A percentile compares a stretch with the other conserved stretches of the same genome.
Conservation (phyloP, 78 protist species). For the Planoprotostelium fungivorum region DNA sequence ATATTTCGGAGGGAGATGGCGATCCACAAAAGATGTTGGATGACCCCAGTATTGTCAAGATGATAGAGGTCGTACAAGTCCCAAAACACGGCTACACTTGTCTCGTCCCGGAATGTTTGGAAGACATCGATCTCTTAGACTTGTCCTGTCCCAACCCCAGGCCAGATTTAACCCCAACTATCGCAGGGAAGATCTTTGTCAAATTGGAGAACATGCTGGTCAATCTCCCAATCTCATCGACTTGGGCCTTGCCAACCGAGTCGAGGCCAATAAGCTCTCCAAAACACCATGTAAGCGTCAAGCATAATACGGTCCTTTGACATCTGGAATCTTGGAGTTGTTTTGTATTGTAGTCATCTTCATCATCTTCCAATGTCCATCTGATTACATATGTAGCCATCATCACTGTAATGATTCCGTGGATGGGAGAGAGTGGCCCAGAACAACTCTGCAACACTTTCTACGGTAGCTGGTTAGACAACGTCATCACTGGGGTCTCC, state of each 20-base stretch:
- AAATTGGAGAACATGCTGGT: slow-evolving; percentile 36
- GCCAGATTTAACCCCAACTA: slow-evolving; percentile 26
- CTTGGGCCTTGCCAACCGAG: slow-evolving; percentile 72
- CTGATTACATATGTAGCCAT: no score
- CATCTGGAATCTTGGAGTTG: slow-evolving; percentile 64
- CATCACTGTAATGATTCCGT: no score
- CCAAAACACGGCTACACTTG: slow-evolving; percentile 15
- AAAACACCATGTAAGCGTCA: slow-evolving; percentile 65
- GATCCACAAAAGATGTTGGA: slow-evolving; percentile 36
- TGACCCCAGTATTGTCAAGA: slow-evolving; percentile 61
- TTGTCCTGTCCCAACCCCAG: slow-evolving; percentile 15
- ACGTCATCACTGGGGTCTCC: no score
- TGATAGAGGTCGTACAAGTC: slow-evolving; percentile 43
- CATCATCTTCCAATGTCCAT: background rate
- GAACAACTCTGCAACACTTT: no score
- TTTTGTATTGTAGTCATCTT: slow-evolving; percentile 21
- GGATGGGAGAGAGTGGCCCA: no score
- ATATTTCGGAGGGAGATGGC: slow-evolving; percentile 37
- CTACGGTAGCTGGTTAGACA: no score
- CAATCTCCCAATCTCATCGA: slow-evolving; percentile 27
- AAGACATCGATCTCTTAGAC: slow-evolving; percentile 59
- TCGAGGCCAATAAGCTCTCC: slow-evolving; percentile 37
- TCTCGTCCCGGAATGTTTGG: slow-evolving; percentile 30
- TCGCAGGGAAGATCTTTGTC: slow-evolving; percentile 54
- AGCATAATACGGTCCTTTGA: slow-evolving; percentile 64